phyloP scores from a whole-genome alignment of 352 stramenopile genomes.

The Phytophthora multivora region DNA sequence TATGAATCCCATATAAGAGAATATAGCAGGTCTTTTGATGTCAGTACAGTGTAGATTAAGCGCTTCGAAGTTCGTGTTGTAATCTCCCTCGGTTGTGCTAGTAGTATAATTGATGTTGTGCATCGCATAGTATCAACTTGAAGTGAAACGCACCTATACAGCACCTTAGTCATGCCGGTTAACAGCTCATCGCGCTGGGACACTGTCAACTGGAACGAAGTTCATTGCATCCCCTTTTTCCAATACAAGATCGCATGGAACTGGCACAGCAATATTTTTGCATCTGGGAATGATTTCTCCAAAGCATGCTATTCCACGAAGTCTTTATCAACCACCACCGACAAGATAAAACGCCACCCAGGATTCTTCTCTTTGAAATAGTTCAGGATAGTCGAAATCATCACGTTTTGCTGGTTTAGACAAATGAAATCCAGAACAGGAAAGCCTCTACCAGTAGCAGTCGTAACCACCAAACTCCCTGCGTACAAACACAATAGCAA shows the following conservation, averaged over 20 bases:
- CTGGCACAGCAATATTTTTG: constrained; percentile 3
- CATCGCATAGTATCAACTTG: no score
- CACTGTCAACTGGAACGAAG: background rate
- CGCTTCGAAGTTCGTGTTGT: background rate
- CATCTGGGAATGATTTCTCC: constrained; percentile 5
- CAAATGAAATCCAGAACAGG: constrained; percentile 28
- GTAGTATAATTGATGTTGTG: no score
- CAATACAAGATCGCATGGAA: constrained; percentile 12
- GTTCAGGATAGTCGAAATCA: constrained; percentile 14
- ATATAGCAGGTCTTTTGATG: background rate
- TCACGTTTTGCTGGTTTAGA: constrained; percentile 15
- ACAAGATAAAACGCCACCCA: constrained; percentile 8
- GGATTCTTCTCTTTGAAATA: constrained; percentile 30
- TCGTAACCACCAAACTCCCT: constrained; percentile 15
- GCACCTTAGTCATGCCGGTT: no score
- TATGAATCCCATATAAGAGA: constrained; percentile 13
- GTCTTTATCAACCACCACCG: constrained; percentile 6
- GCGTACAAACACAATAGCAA: background rate
- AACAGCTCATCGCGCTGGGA: no score
- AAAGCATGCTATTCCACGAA: constrained; percentile 5
- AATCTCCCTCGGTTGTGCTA: background rate
- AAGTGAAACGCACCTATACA: background rate
- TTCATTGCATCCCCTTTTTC: no score
- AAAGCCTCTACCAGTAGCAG: constrained; percentile 17
- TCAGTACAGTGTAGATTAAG: background rate